Conservation (phyloP, 805 yeast species). For the Naumovozyma dairenensis region DNA sequence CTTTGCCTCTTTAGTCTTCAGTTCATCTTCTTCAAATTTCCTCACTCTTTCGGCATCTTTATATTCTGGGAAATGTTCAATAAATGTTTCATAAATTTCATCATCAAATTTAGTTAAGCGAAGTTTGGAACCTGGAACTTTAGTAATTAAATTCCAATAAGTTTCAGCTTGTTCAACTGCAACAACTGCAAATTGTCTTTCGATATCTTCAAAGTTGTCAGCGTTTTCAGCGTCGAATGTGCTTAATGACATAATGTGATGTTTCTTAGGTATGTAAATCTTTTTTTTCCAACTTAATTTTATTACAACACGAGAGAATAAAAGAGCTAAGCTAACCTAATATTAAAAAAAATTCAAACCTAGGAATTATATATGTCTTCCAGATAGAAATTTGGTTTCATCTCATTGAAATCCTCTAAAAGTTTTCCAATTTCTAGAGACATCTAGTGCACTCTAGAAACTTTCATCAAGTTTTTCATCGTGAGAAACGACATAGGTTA, state of each 20-base stretch:
- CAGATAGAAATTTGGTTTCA: too few relatives aligned
- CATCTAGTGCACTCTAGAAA: too few relatives aligned
- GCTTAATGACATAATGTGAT: slow-evolving; percentile 6
- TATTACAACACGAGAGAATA: too few relatives aligned
- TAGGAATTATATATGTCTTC: too few relatives aligned
- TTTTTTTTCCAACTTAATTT: too few relatives aligned
- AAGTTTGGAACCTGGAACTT: slow-evolving; percentile 69
- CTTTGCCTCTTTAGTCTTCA: slow-evolving; percentile 75
- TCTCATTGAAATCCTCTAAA: too few relatives aligned
- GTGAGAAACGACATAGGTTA: too few relatives aligned
- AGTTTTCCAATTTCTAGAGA: too few relatives aligned
- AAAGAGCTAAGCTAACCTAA: too few relatives aligned
- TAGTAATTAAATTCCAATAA: slow-evolving; percentile 73
- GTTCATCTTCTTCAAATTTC: slow-evolving; percentile 59
- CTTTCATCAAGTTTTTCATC: too few relatives aligned
- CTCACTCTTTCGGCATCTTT: slow-evolving; percentile 47
- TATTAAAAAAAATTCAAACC: too few relatives aligned
- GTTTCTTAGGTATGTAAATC: too few relatives aligned
- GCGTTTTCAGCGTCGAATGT: slow-evolving; percentile 80
- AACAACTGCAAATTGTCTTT: slow-evolving; percentile 94
- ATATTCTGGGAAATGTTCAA: slow-evolving; percentile 84
- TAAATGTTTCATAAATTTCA: slow-evolving; percentile 50
- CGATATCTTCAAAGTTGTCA: slow-evolving; percentile 91
- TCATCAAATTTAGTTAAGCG: slow-evolving; percentile 65
- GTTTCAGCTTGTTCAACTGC: slow-evolving; percentile 95